Conservation (phyloP, 1,139 yeast genomes). For the Pneumocystis canis region DNA sequence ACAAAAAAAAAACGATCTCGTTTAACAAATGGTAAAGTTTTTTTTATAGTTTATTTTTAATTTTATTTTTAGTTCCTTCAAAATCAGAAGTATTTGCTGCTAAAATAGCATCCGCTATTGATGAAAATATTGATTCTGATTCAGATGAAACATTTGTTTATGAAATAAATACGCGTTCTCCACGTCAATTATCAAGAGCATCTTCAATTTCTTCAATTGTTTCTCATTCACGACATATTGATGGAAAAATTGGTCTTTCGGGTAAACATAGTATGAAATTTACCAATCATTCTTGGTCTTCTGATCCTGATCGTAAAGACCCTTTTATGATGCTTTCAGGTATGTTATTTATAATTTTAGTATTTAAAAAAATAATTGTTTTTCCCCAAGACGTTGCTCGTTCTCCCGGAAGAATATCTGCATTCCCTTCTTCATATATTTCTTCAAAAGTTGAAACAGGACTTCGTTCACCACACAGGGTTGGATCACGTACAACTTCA, state of each 20-base stretch:
- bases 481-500: background rate
- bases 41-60: too few relatives aligned
- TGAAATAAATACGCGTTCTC: constrained; percentile 35
- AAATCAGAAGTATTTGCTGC: constrained; percentile 92
- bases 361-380: background rate
- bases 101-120: constrained; percentile 82
- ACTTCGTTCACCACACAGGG: background rate
- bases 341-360: background rate
- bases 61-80: constrained; percentile 23
- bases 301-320: background rate
- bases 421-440: background rate
- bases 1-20: background rate
- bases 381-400: background rate
- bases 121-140: constrained; percentile 72
- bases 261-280: constrained; percentile 13
- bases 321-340: background rate
- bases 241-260: constrained; percentile 6
- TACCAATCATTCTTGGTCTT: background rate
- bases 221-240: background rate
- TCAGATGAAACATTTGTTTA: constrained; percentile 90
- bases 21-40: background rate
- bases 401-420: background rate
- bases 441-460: background rate
- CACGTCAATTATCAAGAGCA: background rate
- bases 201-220: background rate